These are phyloP conservation scores for Ichthyophthirius multifiliis DNA, from an alignment of 169 alveolate genomes.

Conservation along the genomic window DNA sequence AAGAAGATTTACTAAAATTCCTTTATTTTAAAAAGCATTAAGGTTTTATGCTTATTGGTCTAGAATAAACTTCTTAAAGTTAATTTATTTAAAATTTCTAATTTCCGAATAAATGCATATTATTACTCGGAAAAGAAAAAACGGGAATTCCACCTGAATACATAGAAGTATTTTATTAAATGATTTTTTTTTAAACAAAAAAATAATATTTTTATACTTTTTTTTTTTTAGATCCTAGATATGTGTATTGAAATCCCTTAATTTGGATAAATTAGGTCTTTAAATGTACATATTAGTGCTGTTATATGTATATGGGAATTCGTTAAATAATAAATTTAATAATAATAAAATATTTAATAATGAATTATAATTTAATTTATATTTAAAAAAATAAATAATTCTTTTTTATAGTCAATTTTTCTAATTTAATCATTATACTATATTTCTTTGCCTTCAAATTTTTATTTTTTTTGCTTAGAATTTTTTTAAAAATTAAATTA, in stretches of 20 bases:
- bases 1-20: conserved; percentile 59
- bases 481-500: too few species aligned
- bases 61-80: conserved; percentile 75
- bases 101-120: conserved; percentile 68
- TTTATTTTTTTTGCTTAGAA: too few species aligned
- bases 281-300: conserved; percentile 77
- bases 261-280: conserved; percentile 66
- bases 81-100: conserved; percentile 54
- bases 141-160: conserved; percentile 76
- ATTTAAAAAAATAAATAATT: too few species aligned
- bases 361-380: too few species aligned
- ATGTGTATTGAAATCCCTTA: conserved; percentile 73
- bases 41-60: conserved; percentile 69
- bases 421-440: too few species aligned
- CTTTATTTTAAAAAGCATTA: conserved; percentile 55
- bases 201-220: neutral
- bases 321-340: conserved; percentile 45
- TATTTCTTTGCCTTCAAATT: too few species aligned
- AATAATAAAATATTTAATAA: too few species aligned
- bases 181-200: neutral
- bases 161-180: conserved; percentile 25
- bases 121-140: conserved; percentile 74
- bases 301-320: conserved; percentile 77
- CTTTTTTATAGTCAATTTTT: too few species aligned
- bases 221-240: conserved; percentile 42